Base-by-base conservation (phyloP, 2,329 filamentous ascomycete species). In the Fusarium sp. region DNA sequence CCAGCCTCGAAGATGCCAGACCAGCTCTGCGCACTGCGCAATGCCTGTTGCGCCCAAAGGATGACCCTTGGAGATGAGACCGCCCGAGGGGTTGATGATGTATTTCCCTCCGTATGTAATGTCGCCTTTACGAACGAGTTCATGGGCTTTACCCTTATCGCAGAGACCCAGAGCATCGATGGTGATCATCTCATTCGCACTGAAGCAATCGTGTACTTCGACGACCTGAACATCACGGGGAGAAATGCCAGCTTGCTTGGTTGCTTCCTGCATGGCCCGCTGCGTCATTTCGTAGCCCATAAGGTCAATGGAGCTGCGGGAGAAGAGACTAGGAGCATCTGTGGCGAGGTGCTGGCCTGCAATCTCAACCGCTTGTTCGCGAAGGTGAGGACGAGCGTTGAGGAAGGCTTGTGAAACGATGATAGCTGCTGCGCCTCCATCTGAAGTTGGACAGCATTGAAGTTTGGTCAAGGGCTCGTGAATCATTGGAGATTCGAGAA, bases 381-480 rank as follows among this genome's bases (percentile, higher is more conserved):
- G 90, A 63, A 98, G 88, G 74, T 97, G 90, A 2, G 94, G 94
- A 23, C 93, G 88, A 11, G 91, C 90, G 75, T 95, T 92, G 57
- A 98, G 88, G 86, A 98, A 98, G 49, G 86, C 87, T 81, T 97
- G 91, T 1, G 93, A 97, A 57, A 97, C 94, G 54, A 99, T 84
- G 32, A 98, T 90, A 16, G 93, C 93, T 1, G 96, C 94, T 1
- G 94, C 95, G 48, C 91, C 93, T 50, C 95, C 95, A 80, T 98
- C 96, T 1, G 93, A 97, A 2, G 95, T 98, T 2, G 96, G 95
- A 82, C 95, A 98, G 87, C 95, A 98, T 83, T 98, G 96, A n/a
- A 98, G 90, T 82, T 98, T 98, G 62, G 96, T 98, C 59, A 98
- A 87, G 18, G 95, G 95, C 70, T 89, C 89, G 82, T 93, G 90